phyloP scores from a whole-genome alignment of 768 basidiomycete genomes.

The Naganishia onofrii region DNA sequence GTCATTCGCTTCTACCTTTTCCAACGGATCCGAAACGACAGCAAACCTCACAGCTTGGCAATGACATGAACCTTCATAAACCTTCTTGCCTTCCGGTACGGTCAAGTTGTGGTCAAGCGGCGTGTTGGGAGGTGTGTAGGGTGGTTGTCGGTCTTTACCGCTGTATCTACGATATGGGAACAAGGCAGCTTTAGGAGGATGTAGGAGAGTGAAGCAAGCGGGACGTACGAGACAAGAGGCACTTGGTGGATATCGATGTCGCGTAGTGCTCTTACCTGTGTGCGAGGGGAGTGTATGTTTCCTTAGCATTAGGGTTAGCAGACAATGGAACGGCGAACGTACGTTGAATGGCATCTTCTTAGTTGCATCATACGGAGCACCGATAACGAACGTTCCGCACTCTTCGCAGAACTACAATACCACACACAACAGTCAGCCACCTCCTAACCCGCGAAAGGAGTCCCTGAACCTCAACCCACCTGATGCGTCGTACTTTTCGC shows the following conservation, averaged over 20 bases:
- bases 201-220: slow-evolving; percentile 1
- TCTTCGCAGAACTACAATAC: slow-evolving; percentile 27
- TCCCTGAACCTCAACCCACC: slow-evolving; percentile 20
- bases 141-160: slow-evolving; percentile 26
- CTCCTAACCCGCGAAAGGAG: background rate
- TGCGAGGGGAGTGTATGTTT: background rate
- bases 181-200: background rate
- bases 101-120: slow-evolving; percentile 25
- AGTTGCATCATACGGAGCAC: slow-evolving; percentile 7
- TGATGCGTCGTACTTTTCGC: slow-evolving; percentile 28
- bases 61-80: slow-evolving; percentile 33
- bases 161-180: slow-evolving; percentile 21
- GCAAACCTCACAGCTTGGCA: slow-evolving; percentile 35
- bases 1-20: slow-evolving; percentile 25
- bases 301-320: no score
- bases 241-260: slow-evolving; percentile 30
- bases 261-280: slow-evolving; percentile 33
- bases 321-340: background rate
- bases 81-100: slow-evolving; percentile 28
- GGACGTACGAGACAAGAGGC: slow-evolving; percentile 27
- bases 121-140: slow-evolving; percentile 16
- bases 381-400: slow-evolving; percentile 32
- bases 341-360: slow-evolving; percentile 29
- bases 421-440: background rate
- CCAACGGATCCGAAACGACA: slow-evolving; percentile 20